Percentiles rank a stretch among this genome's conserved stretches.
phyloP scores from a whole-genome alignment of 495 filamentous ascomycete species.

The Podospora didyma region DNA sequence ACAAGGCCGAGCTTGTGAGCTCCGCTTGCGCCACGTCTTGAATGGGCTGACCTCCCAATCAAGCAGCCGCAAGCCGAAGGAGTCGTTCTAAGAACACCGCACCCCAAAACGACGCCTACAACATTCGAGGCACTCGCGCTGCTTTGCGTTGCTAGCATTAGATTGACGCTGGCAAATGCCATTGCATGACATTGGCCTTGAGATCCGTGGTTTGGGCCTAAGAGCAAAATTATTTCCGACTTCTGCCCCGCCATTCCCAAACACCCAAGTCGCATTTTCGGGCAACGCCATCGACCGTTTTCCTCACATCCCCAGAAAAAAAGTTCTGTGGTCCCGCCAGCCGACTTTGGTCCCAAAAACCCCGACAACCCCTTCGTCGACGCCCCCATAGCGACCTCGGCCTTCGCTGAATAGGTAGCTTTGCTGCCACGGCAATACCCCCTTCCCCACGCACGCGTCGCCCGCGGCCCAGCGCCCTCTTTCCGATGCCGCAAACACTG shows the following conservation, averaged over 20 bases:
- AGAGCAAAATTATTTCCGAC: not conserved
- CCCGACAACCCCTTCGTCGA: too few relatives aligned
- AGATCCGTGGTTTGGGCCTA: not conserved
- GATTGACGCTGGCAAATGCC: too few relatives aligned
- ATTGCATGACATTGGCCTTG: not conserved
- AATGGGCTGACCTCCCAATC: slow-evolving; percentile 9
- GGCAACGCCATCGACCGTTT: not conserved
- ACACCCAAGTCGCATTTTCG: not conserved
- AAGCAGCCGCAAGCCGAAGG: not conserved
- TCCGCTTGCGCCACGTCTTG: slow-evolving; percentile 5
- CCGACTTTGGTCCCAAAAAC: too few relatives aligned
- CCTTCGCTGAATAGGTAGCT: too few relatives aligned
- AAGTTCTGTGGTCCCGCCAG: too few relatives aligned
- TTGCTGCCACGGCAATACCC: not conserved
- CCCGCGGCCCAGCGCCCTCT: slow-evolving; percentile 5
- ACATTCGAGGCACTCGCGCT: too few relatives aligned
- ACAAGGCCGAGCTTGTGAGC: not conserved
- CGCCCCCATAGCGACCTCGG: too few relatives aligned
- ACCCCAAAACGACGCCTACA: too few relatives aligned
- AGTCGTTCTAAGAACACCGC: not conserved
- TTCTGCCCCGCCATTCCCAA: slow-evolving; percentile 6
- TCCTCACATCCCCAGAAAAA: not conserved
- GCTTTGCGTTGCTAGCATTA: too few relatives aligned
- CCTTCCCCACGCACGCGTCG: not conserved
- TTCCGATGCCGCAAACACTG: slow-evolving; percentile 74